Base-by-base conservation (phyloP, 331 rosid genomes). In the Spiraea crenata region DNA sequence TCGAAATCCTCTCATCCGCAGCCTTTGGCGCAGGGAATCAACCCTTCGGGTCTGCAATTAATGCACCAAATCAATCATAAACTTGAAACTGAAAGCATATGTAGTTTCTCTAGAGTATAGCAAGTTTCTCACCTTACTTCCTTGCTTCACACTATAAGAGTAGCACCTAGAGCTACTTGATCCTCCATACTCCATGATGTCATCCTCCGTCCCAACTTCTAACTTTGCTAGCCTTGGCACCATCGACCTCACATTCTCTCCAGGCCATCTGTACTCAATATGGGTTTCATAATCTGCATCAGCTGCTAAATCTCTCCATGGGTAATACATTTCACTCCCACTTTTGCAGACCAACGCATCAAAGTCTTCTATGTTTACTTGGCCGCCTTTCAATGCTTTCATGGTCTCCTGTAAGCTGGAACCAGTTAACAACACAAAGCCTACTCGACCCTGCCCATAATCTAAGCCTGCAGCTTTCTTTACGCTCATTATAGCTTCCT, bases 1-100 rank as follows among this genome's bases (percentile, higher is more conserved):
- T 58, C 97, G 87, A 70, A 90, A 83, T 79, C 85, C 97, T 76
- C 97, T 85, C 96, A 90, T 90, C 80, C 96, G 71, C 47, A 88
- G 82, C 85, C 86, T 77, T 72, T 90, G 95, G 71, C 79, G 92
- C 66, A 90, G 86, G 61, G 82, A 81, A 12, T 88, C 85, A 0
- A 79, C 73, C 71, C 75, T 75, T 61, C 79, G 80, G 50, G 76
- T 66, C 95, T 88, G 88, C 63, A 80, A 73, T 65, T 58, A 48
- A 38, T 58, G 50, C 37, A 56, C 50, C 54, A 63, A 74, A 58
- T 57, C 63, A 68, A 51, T 76, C 48, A 44, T 20, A 72, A 70
- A 69, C 7, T 68, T 60, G 14, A 20, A 19, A 25, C 19, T 47
- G 67, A 35, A 48, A 75, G 17, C 35, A 15, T 13, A 65, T 12